These are phyloP conservation scores for Pythium scleroteichum DNA, from an alignment of 352 stramenopile genomes.

Conservation along the genomic window DNA sequence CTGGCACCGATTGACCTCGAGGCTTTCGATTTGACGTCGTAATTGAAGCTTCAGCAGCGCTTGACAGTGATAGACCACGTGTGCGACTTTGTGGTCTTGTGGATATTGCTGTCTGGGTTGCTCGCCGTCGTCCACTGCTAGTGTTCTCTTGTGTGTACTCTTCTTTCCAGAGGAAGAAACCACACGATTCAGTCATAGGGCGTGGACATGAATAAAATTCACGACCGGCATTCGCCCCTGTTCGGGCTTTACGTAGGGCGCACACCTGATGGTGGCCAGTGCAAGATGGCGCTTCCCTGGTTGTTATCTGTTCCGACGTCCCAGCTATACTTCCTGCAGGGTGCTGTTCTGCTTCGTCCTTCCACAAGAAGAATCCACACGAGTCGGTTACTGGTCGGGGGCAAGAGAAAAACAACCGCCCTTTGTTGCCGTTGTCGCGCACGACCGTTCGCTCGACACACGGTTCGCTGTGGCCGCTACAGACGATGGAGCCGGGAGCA, in stretches of 20 bases:
- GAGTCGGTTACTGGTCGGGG: slow-evolving; percentile 47
- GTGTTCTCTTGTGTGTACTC: slow-evolving; percentile 35
- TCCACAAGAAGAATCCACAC: slow-evolving; percentile 79
- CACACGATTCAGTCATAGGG: slow-evolving; percentile 71
- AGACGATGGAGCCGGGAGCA: slow-evolving; percentile 29
- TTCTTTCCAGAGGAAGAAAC: slow-evolving; percentile 93
- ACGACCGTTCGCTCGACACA: slow-evolving; percentile 64
- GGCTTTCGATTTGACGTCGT: not conserved
- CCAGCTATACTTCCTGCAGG: not conserved
- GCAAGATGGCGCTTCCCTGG: slow-evolving; percentile 36
- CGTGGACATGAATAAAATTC: slow-evolving; percentile 92
- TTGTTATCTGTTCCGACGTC: not conserved
- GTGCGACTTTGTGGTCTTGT: not conserved
- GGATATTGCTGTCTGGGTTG: not conserved
- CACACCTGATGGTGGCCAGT: slow-evolving; percentile 45
- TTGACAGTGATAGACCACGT: slow-evolving; percentile 3
- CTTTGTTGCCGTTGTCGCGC: slow-evolving; percentile 71
- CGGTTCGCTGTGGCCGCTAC: slow-evolving; percentile 58
- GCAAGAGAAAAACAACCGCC: slow-evolving; percentile 66
- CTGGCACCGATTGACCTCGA: slow-evolving; percentile 1
- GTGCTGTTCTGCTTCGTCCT: slow-evolving; percentile 45
- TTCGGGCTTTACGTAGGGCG: slow-evolving; percentile 48
- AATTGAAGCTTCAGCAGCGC: not conserved
- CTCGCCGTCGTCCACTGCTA: not conserved
- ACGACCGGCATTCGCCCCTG: slow-evolving; percentile 82